Base-by-base conservation (phyloP, 768 basidiomycete species). In the Hemileccinum impolitum region DNA sequence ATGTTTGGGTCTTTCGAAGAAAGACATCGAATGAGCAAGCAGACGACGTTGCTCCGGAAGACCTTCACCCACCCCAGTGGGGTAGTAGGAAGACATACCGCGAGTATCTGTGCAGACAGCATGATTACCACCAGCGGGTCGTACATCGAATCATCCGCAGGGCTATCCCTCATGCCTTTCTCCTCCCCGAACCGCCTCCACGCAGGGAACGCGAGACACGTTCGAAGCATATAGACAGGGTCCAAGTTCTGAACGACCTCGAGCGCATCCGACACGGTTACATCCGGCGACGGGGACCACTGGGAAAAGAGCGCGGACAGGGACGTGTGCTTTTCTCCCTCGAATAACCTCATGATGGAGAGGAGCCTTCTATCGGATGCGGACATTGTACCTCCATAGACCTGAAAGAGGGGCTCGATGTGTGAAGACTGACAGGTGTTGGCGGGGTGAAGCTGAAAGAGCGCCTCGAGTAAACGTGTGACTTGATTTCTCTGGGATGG, bases 391-490 rank as follows among this genome's bases (percentile, higher is more conserved):
- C 87, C 94, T 9, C 77, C 69, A 63, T 97, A 97, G 1, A 93
- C 70, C 17, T 69, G 71, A 38, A 88, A 67, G 31, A 98, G 73
- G 1, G 90, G 90, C 39, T 89, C 84, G 38, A 94, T 69, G 55
- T 94, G 90, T 3, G 80, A 85, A 10, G 84, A 76, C 63, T 95
- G 94, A 59, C 90, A 94, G 2, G 92, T 87, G 57, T 91, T 91
- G 12, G 74, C 67, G 0, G 93, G 90, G 59, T 94, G 84, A 13
- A 85, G 75, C 47, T 77, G 66, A 72, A 94, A 96, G 2, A 95
- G 73, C 3, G 70, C 66, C 39, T 81, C 74, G 4, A 94, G 67
- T 1, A 90, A 66, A n/a, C 68, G 56, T 32, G 85, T 71, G 25
- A 88, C 61, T 3, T 73, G 68, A 19, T 77, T 72, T 18, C 82